Conservation (phyloP, 179 eudicot species). For the Sideroxylon spinosum region DNA sequence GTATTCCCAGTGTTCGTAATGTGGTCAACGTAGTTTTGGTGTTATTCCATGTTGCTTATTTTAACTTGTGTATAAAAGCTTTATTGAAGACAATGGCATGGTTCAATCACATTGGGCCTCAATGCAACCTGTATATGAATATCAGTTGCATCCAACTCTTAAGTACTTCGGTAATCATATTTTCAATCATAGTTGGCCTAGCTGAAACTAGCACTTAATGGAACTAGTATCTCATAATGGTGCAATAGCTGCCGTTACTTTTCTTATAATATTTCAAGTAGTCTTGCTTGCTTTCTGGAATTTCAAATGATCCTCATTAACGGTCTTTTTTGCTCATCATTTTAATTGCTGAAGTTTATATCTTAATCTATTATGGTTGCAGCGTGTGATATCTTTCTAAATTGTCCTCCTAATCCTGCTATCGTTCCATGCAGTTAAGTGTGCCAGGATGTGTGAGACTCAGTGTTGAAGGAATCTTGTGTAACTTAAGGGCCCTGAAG, state of each 20-base stretch:
- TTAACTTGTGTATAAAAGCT: neutral
- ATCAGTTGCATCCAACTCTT: too few species aligned
- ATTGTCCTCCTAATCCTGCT: neutral
- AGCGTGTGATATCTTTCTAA: neutral
- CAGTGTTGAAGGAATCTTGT: conserved; percentile 29
- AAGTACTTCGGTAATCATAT: neutral
- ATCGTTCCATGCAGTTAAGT: conserved; percentile 34
- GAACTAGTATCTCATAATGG: neutral
- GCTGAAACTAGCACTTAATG: neutral
- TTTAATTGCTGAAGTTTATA: neutral
- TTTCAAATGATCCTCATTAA: neutral
- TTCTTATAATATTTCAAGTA: neutral
- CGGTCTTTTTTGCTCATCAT: neutral
- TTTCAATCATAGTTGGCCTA: too few species aligned
- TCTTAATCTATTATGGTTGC: neutral
- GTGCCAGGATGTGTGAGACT: conserved; percentile 38
- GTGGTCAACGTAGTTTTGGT: neutral
- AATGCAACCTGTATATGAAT: neutral
- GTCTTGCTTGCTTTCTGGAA: neutral
- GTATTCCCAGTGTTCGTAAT: neutral
- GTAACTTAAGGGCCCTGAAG: conserved; percentile 28
- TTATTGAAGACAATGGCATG: neutral
- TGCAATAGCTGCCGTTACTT: neutral
- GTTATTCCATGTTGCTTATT: neutral
- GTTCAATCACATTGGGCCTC: too few species aligned